Evolutionary conservation across 805 yeast species (phyloP), one percentile per base, ranked within the genome.

Genomic region (Suhomyces kilbournensis): DNA sequence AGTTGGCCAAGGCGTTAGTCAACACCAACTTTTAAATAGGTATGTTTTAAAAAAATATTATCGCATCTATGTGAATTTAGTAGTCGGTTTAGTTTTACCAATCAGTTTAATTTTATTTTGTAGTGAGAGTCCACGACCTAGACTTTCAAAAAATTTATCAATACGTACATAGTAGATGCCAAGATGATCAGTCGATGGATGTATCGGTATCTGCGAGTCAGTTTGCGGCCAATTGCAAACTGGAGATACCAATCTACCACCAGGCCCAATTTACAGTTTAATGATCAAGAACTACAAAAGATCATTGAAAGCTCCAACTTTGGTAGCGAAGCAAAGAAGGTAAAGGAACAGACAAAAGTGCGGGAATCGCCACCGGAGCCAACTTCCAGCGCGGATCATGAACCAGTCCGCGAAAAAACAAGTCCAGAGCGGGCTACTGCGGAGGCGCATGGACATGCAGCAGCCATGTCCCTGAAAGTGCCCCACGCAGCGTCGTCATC

Each of bases 1-100:
- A 71, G 58, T 65, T 83, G 52, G 79, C 76, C 25, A 75, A 71
- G 58, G 64, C 65, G 35, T 70, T 86, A 51, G 75, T 86, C 50
- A 77, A 81, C 57, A 73, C 78, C 57, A 84, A 84, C 61, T 74
- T 74, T 53, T 69, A 59, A 46, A 7, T 23, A 6, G 3, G 3
- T 23, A n/a, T 23, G 7, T n/a, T 28, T 12, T 22, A 12, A 9
- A 26, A 10, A 9, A 26, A 26, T 7, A 26, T 26, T 28, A 28
- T 12, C 12, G 32, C 12, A 10, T 12, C 12, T 26, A 12, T 28
- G 12, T 12, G 12, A 28, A 12, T 28, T 28, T 28, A 6, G n/a
- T 26, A 26, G 28, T 26, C 35, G 35, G 17, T n/a, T n/a, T 32
- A 32, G 32, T 28, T 28, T 10, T 9, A 28, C n/a, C 7, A 28